A percentile compares a stretch with the other conserved stretches of the same genome.
Conservation (phyloP, 805 yeast genomes). For the Grigorovia jiainica region DNA sequence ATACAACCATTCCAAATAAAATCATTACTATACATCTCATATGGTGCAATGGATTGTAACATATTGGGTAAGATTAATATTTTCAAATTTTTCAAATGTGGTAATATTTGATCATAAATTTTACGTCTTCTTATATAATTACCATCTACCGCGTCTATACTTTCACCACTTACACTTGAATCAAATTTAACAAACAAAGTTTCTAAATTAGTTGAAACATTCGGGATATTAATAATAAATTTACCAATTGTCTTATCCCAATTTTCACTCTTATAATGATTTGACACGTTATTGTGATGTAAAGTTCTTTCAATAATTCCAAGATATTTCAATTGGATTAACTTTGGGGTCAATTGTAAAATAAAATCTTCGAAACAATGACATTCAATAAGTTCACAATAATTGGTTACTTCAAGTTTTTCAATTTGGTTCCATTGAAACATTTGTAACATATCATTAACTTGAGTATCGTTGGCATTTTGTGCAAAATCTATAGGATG, state of each 20-base stretch:
- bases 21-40: slow-evolving; percentile 62
- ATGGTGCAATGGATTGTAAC: slow-evolving; percentile 51
- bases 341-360: slow-evolving; percentile 29
- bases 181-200: slow-evolving; percentile 46
- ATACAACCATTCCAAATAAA: slow-evolving; percentile 71
- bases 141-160: slow-evolving; percentile 64
- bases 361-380: slow-evolving; percentile 39
- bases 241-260: slow-evolving; percentile 44
- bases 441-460: slow-evolving; percentile 22
- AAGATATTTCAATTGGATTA: slow-evolving; percentile 18
- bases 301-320: slow-evolving; percentile 28
- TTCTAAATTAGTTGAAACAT: slow-evolving; percentile 24
- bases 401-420: slow-evolving; percentile 42
- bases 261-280: slow-evolving; percentile 41
- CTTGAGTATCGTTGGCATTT: slow-evolving; percentile 21
- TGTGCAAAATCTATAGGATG: slow-evolving; percentile 35
- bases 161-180: slow-evolving; percentile 48
- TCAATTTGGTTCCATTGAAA: slow-evolving; percentile 26
- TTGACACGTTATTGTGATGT: slow-evolving; percentile 24
- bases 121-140: slow-evolving; percentile 53
- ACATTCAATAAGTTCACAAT: slow-evolving; percentile 40
- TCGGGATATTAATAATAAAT: slow-evolving; percentile 32
- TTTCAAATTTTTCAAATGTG: slow-evolving; percentile 34
- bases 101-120: slow-evolving; percentile 41
- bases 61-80: slow-evolving; percentile 49